These are phyloP conservation scores for Protomyces lactucae-debilis DNA, from an alignment of 1,139 yeast species.

Conservation along the genomic window DNA sequence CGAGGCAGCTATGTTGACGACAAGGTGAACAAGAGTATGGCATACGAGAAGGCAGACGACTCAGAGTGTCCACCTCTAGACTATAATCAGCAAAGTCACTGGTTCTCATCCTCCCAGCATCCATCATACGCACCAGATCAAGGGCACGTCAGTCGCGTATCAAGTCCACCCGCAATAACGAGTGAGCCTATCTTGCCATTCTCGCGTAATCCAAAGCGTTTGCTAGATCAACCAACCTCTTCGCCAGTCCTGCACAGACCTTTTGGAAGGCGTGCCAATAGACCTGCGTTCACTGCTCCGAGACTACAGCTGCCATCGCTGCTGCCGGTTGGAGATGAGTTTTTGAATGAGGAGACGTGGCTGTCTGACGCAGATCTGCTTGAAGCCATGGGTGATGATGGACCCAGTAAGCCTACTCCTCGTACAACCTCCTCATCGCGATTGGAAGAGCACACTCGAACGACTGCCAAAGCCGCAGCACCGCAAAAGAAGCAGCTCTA, in stretches of 20 bases:
- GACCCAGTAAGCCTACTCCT: no score
- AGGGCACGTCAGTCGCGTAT: no score
- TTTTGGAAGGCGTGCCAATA: not conserved
- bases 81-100: not conserved
- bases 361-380: not conserved
- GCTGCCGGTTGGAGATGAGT: not conserved
- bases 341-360: not conserved
- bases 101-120: not conserved
- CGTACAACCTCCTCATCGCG: no score
- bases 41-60: not conserved
- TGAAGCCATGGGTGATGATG: no score
- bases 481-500: not conserved
- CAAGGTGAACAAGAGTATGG: not conserved
- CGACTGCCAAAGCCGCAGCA: not conserved
- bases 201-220: not conserved
- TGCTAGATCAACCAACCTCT: not conserved
- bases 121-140: not conserved
- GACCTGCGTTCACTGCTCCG: not conserved
- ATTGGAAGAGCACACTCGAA: no score
- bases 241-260: not conserved
- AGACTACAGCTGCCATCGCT: not conserved
- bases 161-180: not conserved
- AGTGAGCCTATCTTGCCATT: not conserved
- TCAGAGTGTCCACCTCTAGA: not conserved
- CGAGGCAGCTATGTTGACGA: no score